Percentiles rank a stretch among this genome's conserved stretches.
These are phyloP conservation scores for Karstenula rhodostoma DNA, from an alignment of 2,329 filamentous ascomycete species.

Conservation along the genomic window DNA sequence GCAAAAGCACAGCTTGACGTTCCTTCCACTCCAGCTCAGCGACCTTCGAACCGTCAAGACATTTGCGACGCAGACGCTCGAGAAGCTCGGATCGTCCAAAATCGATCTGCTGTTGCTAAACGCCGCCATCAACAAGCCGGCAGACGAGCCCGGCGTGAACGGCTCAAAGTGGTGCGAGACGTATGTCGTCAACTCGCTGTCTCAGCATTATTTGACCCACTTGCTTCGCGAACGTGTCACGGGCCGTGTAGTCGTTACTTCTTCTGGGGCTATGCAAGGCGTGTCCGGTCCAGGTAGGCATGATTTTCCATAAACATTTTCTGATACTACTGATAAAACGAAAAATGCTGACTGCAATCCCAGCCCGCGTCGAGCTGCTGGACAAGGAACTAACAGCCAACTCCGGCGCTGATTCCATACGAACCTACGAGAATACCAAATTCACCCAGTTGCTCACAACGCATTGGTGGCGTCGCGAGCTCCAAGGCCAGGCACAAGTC, in stretches of 20 bases:
- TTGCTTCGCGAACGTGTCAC: neutral
- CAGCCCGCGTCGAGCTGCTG: neutral
- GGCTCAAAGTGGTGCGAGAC: neutral
- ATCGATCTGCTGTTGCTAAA: neutral
- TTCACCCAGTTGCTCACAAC: neutral
- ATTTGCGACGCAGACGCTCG: neutral
- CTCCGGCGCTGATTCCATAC: neutral
- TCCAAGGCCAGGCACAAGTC: neutral
- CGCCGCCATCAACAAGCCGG: neutral
- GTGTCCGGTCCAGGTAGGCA: neutral
- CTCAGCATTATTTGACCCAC: neutral
- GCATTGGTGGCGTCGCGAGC: neutral
- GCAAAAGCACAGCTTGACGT: neutral
- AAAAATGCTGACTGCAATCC: neutral
- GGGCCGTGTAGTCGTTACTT: neutral
- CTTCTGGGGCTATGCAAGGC: neutral
- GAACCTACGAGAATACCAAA: neutral
- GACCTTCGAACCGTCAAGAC: neutral
- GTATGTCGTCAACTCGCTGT: neutral
- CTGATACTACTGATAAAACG: neutral
- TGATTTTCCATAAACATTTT: neutral
- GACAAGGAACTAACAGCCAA: neutral
- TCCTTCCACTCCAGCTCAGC: neutral
- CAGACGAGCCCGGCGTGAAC: neutral
- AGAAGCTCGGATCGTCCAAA: neutral